Base-by-base conservation (phyloP, 108 stramenopile genomes). In the Nitzschia sp. region DNA sequence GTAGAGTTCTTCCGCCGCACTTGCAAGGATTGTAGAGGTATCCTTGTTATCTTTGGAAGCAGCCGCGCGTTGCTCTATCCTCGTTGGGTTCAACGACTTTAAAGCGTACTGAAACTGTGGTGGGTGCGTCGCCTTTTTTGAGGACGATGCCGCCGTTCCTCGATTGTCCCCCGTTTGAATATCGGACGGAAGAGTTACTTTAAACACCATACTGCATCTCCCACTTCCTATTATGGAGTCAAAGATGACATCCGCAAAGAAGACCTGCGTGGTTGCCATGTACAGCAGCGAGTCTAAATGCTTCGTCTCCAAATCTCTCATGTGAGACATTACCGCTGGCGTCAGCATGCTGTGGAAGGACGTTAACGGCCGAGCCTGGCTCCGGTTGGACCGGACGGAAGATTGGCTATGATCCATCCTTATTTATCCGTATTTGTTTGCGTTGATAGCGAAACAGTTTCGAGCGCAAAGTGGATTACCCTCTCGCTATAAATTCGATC, bases 1-100 rank as follows among this genome's bases (percentile, higher is more conserved):
- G 3, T 29, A 62, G 0, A 78, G 23, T 17, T 78, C 71, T 0
- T 21, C 19, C 46, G 77, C 77, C 6, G 63, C 63, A 30, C 25
- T 22, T 19, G 48, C 63, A 2, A 64, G 30, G 28, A 32, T 5
- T 19, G 27, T 25, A 8, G 46, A 52, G 1, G 63, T 4, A 21
- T 41, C 44, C 19, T 34, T 1, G 25, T 1, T 45, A 2, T 22
- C 45, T 1, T 27, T 9, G 2, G 19, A 21, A 0, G 31, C 16
- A 15, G 36, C 28, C 1, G 56, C 29, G 6, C 17, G 1, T 26
- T 41, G 60, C 1, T 45, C 9, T 25, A 61, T 61, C 41, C 25
- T n/a, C 2, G 5, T 17, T 0, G 60, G 38, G 33, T 38, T 41
- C 19, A 61, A 41, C n/a, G 41, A 19, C 23, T 61, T 61, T 21